Base-by-base conservation (phyloP, 2,329 filamentous ascomycete genomes). In the Alternaria infectoria region DNA sequence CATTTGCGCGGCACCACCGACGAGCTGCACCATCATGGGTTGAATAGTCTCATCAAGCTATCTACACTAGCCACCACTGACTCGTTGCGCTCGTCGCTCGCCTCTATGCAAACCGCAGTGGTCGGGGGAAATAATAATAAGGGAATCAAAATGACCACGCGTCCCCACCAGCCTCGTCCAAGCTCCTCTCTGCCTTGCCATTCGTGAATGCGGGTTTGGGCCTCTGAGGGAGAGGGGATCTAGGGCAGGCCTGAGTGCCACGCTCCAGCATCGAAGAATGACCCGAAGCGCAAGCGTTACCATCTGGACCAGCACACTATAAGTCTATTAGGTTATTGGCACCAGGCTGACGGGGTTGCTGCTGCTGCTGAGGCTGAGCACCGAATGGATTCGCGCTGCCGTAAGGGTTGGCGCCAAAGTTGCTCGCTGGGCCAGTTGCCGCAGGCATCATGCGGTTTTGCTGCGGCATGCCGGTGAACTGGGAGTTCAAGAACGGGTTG, bases 401-500 rank as follows among this genome's bases (percentile, higher is more conserved):
- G 71, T 80, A 83, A 73, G 72, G 79, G 49, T 77, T 80, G 56
- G 81, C 75, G 13, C 82, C 83, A 71, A 81, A 84, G n/a, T 75
- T 80, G 55, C 77, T 79, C 5, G 80, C 84, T 15, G 84, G 84
- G 5, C 85, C 85, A 12, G 85, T 86, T 69, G 86, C 84, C 17
- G 83, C 82, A 10, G 85, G 84, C 73, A 79, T 76, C 74, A 83
- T 70, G 47, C 79, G 76, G 61, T 79, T 81, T 66, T 86, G 83
- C 63, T 83, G 82, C 32, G 85, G 85, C 67, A 84, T 75, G 3
- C 93, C 93, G 0, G 93, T 97, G 74, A 91, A 96, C 77, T 96
- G 93, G 65, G 89, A 89, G 64, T 90, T 88, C 71, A 97, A 83
- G 83, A 98, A 99, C 0, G 96, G 96, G 77, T 98, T 98, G 83